phyloP scores from a whole-genome alignment of 2,329 filamentous ascomycete species.

The Ascochyta koolunga region DNA sequence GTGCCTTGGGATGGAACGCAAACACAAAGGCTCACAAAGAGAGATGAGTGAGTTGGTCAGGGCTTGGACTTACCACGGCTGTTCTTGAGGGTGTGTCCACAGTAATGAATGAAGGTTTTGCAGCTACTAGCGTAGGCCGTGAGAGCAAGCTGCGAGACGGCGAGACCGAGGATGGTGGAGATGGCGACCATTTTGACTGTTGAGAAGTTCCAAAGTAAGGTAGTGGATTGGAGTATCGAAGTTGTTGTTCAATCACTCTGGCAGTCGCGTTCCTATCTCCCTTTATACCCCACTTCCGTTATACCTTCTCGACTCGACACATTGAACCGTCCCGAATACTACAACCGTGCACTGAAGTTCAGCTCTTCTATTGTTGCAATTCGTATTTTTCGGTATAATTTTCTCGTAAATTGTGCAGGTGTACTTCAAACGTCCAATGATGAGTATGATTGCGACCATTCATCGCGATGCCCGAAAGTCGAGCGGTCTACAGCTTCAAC shows the following conservation, averaged over 20 bases:
- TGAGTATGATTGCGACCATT: background rate
- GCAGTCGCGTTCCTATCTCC: background rate
- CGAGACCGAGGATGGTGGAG: background rate
- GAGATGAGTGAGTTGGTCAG: too few relatives aligned
- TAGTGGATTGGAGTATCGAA: background rate
- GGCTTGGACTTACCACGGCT: too few relatives aligned
- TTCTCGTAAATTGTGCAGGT: background rate
- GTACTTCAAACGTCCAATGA: background rate
- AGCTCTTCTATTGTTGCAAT: background rate
- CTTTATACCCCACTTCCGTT: background rate
- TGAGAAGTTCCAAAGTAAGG: too few relatives aligned
- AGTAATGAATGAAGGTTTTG: background rate
- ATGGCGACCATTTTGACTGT: background rate
- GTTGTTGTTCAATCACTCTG: background rate
- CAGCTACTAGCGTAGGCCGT: background rate
- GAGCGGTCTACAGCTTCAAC: background rate
- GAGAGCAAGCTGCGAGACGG: background rate
- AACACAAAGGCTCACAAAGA: too few relatives aligned
- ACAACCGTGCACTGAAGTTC: background rate
- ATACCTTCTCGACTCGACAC: background rate
- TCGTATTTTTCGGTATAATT: background rate
- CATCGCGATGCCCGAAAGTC: too few relatives aligned
- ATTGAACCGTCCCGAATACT: background rate
- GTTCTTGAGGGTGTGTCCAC: too few relatives aligned
- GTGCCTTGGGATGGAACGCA: too few relatives aligned